Evolutionary conservation across 345 rosid genomes (phyloP), one percentile per base, ranked within the genome.

Genomic region (Angophora floribunda): DNA sequence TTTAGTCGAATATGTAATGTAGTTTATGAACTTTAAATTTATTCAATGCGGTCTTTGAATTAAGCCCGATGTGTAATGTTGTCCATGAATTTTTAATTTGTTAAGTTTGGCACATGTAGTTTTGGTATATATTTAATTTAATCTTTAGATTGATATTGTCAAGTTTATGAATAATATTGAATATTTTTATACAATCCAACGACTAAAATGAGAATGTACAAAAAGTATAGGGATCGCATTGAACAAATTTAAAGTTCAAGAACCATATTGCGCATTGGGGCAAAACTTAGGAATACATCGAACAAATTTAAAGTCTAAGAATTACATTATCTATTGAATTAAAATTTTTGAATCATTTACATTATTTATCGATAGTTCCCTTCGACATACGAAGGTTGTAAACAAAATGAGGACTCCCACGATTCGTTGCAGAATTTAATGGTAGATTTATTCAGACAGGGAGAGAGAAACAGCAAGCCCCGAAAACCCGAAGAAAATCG

Each of bases 251-350:
- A 55, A 55, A 55, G 0, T 55, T 55, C 22, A 4, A 5, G 1
- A 5, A 1, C 22, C 13, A 22, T 1, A 2, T 55, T 0, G 22
- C 21, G 9, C 22, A 22, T 55, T 21, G 5, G 0, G 1, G 28
- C 41, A 36, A 36, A 36, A 36, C 4, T 36, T 22, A 55, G 21
- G 9, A 0, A 9, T 1, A 9, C 61, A 55, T 22, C 21, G 28
- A 55, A 55, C 22, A 22, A 55, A 55, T 55, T 22, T 55, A 55
- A 55, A 55, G 0, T 55, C 22, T 55, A 4, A 5, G 1, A 5
- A 1, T 21, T 5, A 22, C 2, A 2, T 55, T 0, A 55, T 55
- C 7, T 55, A 22, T 55, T 55, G 5, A 0, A 0, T 11, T 55
- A 55, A 55, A 4, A 4, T 22, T 55, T 21, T 21, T 55, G 28